Evolutionary conservation across 805 yeast species (phyloP).

Genomic region (Kodamaea kakaduensis): DNA sequence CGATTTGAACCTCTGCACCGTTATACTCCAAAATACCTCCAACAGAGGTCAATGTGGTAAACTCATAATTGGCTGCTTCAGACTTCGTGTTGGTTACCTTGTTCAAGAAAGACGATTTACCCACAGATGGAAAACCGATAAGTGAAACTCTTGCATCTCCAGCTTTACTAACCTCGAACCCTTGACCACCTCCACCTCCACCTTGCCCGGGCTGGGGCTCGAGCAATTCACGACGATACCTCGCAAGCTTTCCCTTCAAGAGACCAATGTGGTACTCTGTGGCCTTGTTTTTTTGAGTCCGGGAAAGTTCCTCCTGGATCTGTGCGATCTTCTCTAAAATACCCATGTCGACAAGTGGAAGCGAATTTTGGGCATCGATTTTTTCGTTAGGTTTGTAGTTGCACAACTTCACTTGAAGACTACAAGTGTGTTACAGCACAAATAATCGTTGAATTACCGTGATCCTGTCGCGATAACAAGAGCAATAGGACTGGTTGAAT

Average conservation of each 20-base stretch:
- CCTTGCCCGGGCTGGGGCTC: conserved; percentile 83
- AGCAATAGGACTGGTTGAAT: too few relatives aligned
- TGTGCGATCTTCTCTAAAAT: conserved; percentile 69
- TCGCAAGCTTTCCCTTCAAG: conserved; percentile 89
- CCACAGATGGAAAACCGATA: conserved; percentile 97
- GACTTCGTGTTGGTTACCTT: conserved; percentile 91
- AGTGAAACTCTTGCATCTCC: conserved; percentile 96
- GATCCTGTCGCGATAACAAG: too few relatives aligned
- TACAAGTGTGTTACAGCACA: too few relatives aligned
- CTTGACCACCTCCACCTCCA: conserved; percentile 73
- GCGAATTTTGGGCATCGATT: not conserved
- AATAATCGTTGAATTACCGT: too few relatives aligned
- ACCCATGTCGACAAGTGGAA: conserved; percentile 11
- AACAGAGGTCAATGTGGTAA: conserved; percentile 93
- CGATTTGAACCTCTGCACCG: conserved; percentile 95
- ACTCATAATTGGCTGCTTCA: conserved; percentile 91
- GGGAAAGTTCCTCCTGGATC: conserved; percentile 88
- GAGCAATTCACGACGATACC: conserved; percentile 83
- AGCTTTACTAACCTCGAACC: conserved; percentile 90
- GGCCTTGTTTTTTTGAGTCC: conserved; percentile 96
- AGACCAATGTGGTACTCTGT: conserved; percentile 96
- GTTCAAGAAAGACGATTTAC: conserved; percentile 85
- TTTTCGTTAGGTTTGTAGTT: too few relatives aligned
- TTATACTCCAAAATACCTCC: conserved; percentile 94
- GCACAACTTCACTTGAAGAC: too few relatives aligned